Evolutionary conservation across 2,329 filamentous ascomycete species (phyloP).

Genomic region (Parascedosporium putredinis): DNA sequence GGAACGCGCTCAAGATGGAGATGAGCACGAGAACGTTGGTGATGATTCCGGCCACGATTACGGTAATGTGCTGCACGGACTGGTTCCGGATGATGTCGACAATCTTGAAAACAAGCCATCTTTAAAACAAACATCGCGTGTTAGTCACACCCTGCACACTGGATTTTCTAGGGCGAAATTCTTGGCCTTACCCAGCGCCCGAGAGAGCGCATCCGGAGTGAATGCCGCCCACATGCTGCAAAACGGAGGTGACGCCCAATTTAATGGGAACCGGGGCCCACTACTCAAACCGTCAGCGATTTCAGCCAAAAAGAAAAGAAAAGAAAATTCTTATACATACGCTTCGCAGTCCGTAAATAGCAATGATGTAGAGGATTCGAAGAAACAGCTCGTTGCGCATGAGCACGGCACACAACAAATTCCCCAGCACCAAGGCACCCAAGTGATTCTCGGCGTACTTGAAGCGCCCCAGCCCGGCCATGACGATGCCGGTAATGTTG

Average conservation of each 20-base stretch:
- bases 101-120: conserved; percentile 28
- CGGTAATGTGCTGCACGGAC: conserved; percentile 21
- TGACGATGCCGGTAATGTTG: conserved; percentile 25
- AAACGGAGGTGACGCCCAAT: conserved; percentile 22
- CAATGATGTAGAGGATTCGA: conserved; percentile 23
- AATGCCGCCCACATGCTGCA: conserved; percentile 31
- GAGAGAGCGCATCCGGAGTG: conserved; percentile 30
- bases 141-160: neutral
- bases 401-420: conserved; percentile 26
- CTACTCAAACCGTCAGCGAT: conserved; percentile 12
- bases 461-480: conserved; percentile 22
- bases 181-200: conserved; percentile 24
- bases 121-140: conserved; percentile 11
- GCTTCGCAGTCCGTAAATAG: conserved; percentile 26
- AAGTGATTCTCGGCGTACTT: conserved; percentile 26
- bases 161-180: neutral
- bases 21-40: conserved; percentile 26
- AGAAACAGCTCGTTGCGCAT: conserved; percentile 30
- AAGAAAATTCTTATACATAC: conserved; percentile 15
- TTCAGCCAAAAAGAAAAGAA: neutral
- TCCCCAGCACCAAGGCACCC: conserved; percentile 27
- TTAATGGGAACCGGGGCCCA: conserved; percentile 27
- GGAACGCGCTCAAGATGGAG: conserved; percentile 28
- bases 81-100: conserved; percentile 25
- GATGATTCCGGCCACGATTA: conserved; percentile 27